Conservation (phyloP, 306 rosid genomes). For the Dryas alaskensis region DNA sequence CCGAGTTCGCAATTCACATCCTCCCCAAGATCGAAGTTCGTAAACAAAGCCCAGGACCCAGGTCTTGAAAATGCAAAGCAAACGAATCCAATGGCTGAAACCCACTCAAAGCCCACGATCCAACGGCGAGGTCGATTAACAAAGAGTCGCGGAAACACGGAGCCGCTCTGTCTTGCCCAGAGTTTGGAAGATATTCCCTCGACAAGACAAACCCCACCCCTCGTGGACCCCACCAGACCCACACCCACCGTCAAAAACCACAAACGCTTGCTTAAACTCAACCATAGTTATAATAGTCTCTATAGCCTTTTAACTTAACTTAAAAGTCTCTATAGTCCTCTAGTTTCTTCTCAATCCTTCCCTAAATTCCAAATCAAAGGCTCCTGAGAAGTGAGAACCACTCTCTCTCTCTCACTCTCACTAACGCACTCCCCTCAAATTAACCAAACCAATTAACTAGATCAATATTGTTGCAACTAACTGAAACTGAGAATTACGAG, state of each 20-base stretch:
- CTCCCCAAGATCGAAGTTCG: neutral
- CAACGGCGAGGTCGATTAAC: constrained; percentile 4
- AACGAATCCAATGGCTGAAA: constrained; percentile 9
- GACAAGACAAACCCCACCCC: constrained; percentile 6
- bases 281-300: constrained; percentile 9
- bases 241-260: constrained; percentile 15
- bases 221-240: constrained; percentile 7
- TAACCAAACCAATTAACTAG: neutral
- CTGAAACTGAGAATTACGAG: neutral
- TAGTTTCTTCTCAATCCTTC: neutral
- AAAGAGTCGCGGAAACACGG: constrained; percentile 57
- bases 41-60: neutral
- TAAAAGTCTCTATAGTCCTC: neutral
- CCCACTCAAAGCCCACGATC: neutral
- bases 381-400: neutral
- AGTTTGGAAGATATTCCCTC: constrained; percentile 50
- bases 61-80: neutral
- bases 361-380: neutral
- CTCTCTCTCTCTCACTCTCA: neutral
- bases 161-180: constrained; percentile 60
- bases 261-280: neutral
- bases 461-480: too few relatives aligned
- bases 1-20: neutral
- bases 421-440: neutral
- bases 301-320: too few relatives aligned